These are phyloP conservation scores for Phaffia australis DNA, from an alignment of 768 basidiomycete genomes.

Conservation along the genomic window DNA sequence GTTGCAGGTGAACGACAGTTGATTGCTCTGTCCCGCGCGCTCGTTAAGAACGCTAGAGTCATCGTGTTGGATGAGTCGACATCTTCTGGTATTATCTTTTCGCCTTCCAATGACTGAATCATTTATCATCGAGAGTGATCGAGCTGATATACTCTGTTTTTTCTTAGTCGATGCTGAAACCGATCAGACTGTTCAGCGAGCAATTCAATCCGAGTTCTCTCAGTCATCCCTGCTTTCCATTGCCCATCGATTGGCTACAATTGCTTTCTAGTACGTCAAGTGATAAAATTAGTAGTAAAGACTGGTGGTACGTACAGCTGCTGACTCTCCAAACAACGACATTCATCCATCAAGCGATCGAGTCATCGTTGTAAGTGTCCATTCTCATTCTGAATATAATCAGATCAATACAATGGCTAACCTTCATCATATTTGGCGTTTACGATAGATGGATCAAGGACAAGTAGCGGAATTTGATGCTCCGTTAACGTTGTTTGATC, in stretches of 20 bases:
- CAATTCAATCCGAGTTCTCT: conserved; percentile 54
- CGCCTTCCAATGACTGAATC: neutral
- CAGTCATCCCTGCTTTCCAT: conserved; percentile 42
- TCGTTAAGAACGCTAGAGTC: conserved; percentile 53
- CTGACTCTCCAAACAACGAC: too few relatives aligned
- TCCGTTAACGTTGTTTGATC: conserved; percentile 31
- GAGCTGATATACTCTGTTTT: neutral
- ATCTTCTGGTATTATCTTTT: conserved; percentile 38
- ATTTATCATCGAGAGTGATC: conserved; percentile 1
- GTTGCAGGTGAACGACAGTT: conserved; percentile 56
- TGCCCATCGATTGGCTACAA: conserved; percentile 30
- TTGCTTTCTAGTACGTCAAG: conserved; percentile 32
- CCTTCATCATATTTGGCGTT: neutral
- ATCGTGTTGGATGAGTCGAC: conserved; percentile 37
- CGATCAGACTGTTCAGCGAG: conserved; percentile 52
- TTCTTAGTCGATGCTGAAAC: conserved; percentile 52
- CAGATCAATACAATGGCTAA: too few relatives aligned
- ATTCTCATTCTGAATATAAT: neutral
- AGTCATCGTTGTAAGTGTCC: conserved; percentile 30
- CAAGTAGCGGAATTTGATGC: conserved; percentile 32
- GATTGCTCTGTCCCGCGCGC: conserved; percentile 47
- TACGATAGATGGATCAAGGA: conserved; percentile 30
- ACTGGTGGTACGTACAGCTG: too few relatives aligned
- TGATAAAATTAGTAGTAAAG: too few relatives aligned
- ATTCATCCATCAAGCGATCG: conserved; percentile 27